Evolutionary conservation across 768 basidiomycete species (phyloP).

Genomic region (Boletus rex-veris): DNA sequence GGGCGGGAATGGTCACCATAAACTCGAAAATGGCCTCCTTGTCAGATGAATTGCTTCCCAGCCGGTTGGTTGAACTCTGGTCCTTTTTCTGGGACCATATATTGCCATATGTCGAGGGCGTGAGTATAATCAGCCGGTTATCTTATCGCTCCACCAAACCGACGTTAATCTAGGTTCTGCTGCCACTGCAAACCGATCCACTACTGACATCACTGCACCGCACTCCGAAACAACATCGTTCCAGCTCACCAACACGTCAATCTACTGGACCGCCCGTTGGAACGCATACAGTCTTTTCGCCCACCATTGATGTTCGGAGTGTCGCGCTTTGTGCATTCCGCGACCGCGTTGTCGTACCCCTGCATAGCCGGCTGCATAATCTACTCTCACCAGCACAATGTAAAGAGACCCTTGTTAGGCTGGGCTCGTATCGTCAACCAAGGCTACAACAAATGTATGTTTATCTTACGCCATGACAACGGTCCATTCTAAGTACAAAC

Average conservation of each 20-base stretch:
- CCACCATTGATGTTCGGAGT: constrained; percentile 75
- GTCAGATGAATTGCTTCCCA: constrained; percentile 76
- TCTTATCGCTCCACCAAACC: not conserved
- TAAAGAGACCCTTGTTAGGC: constrained; percentile 56
- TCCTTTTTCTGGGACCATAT: constrained; percentile 91
- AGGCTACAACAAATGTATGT: constrained; percentile 78
- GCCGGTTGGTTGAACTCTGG: constrained; percentile 84
- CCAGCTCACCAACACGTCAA: constrained; percentile 51
- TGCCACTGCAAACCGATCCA: constrained; percentile 60
- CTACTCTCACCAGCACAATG: constrained; percentile 52
- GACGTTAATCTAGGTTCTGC: constrained; percentile 45
- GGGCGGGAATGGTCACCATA: constrained; percentile 87
- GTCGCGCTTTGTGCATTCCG: constrained; percentile 79
- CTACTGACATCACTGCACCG: constrained; percentile 68
- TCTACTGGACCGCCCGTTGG: constrained; percentile 34
- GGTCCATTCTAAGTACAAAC: constrained; percentile 2
- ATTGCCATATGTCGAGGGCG: constrained; percentile 83
- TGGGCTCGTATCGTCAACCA: constrained; percentile 57
- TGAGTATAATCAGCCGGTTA: constrained; percentile 35
- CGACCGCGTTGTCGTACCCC: constrained; percentile 71
- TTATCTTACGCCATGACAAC: not conserved
- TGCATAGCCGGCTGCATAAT: constrained; percentile 51
- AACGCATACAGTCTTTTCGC: constrained; percentile 31
- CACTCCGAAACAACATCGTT: constrained; percentile 51
- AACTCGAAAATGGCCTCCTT: constrained; percentile 76